A percentile compares a stretch with the other conserved stretches of the same genome.
phyloP scores from a whole-genome alignment of 441 rosid genomes.

The Manihot esculenta region DNA sequence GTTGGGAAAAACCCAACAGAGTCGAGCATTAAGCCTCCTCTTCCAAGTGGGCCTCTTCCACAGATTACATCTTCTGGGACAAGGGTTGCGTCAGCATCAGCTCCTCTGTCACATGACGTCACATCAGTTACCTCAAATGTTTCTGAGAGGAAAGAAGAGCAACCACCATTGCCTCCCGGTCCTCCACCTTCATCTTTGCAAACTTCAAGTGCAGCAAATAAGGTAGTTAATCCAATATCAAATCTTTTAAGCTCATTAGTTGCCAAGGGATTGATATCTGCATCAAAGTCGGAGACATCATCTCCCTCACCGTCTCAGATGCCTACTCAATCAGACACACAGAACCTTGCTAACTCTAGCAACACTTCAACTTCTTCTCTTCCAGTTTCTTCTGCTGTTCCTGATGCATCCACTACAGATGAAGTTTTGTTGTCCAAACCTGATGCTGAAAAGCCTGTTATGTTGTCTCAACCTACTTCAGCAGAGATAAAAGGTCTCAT shows the following conservation, averaged over 20 bases:
- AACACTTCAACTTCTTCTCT: constrained; percentile 15
- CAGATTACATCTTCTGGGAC: constrained; percentile 37
- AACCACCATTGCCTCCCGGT: constrained; percentile 42
- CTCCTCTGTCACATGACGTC: constrained; percentile 31
- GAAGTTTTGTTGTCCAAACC: constrained; percentile 35
- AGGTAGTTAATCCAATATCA: constrained; percentile 64
- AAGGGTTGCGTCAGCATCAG: constrained; percentile 30
- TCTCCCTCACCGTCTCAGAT: constrained; percentile 33
- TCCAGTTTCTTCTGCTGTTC: constrained; percentile 31
- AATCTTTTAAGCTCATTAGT: constrained; percentile 84
- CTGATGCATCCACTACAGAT: constrained; percentile 29
- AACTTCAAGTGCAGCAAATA: constrained; percentile 40
- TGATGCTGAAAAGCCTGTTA: constrained; percentile 33
- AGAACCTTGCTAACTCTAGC: constrained; percentile 9
- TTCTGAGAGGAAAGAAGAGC: constrained; percentile 45
- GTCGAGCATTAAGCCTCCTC: constrained; percentile 35
- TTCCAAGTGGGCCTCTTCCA: constrained; percentile 34
- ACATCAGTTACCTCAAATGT: constrained; percentile 24
- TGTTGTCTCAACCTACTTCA: constrained; percentile 28
- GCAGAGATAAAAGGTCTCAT: constrained; percentile 46
- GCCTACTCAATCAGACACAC: constrained; percentile 35
- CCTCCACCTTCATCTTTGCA: constrained; percentile 42
- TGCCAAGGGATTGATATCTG: constrained; percentile 89
- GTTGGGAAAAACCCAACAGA: constrained; percentile 34
- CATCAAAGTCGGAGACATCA: constrained; percentile 56